Percentiles rank a stretch among this genome's conserved stretches.
These are phyloP conservation scores for Eucalyptus shirleyi DNA, from an alignment of 345 rosid genomes.

Conservation along the genomic window DNA sequence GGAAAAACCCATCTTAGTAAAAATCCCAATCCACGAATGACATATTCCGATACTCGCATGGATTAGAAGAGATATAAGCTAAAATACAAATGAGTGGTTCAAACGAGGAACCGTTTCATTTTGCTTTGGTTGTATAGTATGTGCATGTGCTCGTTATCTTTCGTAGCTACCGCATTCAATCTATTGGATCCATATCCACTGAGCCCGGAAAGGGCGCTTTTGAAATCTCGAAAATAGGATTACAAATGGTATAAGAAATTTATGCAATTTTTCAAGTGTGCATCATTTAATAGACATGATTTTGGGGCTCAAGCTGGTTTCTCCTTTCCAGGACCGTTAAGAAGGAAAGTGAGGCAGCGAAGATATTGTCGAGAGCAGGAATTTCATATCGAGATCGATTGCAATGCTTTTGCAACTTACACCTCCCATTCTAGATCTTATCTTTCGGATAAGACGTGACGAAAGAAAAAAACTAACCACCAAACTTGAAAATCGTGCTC, in stretches of 20 bases:
- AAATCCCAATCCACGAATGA: background rate
- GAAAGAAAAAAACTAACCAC: background rate
- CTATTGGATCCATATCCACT: fast-evolving
- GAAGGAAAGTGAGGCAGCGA: background rate
- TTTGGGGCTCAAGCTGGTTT: background rate
- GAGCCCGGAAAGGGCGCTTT: fast-evolving
- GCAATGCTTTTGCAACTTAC: background rate
- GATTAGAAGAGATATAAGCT: fast-evolving
- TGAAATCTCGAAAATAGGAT: background rate
- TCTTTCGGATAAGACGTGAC: too few relatives aligned
- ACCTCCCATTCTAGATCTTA: background rate
- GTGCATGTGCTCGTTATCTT: background rate
- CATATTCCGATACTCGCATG: background rate
- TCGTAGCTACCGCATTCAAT: background rate
- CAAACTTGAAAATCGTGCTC: fast-evolving
- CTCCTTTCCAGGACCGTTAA: background rate
- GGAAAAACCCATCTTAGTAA: background rate
- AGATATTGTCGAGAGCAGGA: background rate
- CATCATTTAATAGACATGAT: background rate
- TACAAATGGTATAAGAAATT: background rate
- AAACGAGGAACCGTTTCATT: fast-evolving
- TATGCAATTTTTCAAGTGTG: background rate
- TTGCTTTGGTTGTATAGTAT: background rate
- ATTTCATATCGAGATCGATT: background rate
- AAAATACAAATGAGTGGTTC: background rate